These are phyloP conservation scores for Aspergillus unguis DNA, from an alignment of 2,329 filamentous ascomycete species.

Conservation along the genomic window DNA sequence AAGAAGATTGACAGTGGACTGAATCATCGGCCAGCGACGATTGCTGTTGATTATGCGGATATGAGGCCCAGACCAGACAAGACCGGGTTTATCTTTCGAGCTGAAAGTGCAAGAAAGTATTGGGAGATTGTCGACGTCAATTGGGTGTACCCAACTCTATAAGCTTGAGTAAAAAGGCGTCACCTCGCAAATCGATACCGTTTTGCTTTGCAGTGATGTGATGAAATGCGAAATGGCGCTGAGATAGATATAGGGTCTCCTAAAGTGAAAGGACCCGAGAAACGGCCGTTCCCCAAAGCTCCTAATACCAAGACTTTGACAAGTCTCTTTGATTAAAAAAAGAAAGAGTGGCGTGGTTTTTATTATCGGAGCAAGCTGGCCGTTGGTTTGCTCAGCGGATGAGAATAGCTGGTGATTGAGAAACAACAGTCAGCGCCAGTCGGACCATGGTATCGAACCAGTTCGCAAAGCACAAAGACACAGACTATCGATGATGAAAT, in stretches of 20 bases:
- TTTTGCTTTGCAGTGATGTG: too few relatives aligned
- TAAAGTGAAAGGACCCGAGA: not conserved
- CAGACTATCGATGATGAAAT: slow-evolving; percentile 1
- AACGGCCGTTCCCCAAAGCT: not conserved
- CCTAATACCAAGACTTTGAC: not conserved
- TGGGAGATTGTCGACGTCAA: not conserved
- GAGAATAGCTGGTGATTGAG: slow-evolving; percentile 5
- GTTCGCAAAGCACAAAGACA: slow-evolving; percentile 1
- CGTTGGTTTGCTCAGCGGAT: slow-evolving; percentile 8
- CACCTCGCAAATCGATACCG: too few relatives aligned
- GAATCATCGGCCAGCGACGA: slow-evolving; percentile 29
- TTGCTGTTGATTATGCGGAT: slow-evolving; percentile 5
- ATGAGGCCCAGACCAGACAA: not conserved
- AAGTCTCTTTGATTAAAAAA: not conserved
- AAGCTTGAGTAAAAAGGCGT: too few relatives aligned
- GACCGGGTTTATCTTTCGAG: too few relatives aligned
- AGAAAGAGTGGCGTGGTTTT: slow-evolving; percentile 1
- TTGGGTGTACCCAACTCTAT: not conserved
- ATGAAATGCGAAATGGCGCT: not conserved
- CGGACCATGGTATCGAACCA: slow-evolving; percentile 13
- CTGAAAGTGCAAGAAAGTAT: too few relatives aligned
- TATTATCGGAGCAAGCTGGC: not conserved
- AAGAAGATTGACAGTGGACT: slow-evolving; percentile 3
- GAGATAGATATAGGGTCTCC: not conserved
- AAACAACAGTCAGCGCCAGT: slow-evolving; percentile 7